A percentile compares a stretch with the other conserved stretches of the same genome.
phyloP scores from a whole-genome alignment of 148 eudicot species.

The Polygonum maritimum region DNA sequence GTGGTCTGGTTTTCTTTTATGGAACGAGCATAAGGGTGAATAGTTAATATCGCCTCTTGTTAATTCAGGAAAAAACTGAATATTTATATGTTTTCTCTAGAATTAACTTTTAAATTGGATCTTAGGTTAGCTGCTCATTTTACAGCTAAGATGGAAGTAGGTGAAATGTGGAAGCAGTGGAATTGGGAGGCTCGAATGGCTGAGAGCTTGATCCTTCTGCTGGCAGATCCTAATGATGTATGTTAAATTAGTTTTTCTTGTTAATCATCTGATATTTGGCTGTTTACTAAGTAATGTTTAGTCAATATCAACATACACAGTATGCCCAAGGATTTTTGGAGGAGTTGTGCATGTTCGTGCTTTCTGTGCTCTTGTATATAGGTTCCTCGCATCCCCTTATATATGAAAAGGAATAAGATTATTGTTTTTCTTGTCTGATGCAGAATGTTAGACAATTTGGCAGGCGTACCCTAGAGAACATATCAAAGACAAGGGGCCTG shows the following conservation, averaged over 20 bases:
- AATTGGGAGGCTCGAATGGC: conserved; percentile 91
- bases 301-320: background rate
- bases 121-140: conserved; percentile 71
- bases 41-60: background rate
- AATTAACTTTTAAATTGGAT: conserved; percentile 9
- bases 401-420: background rate
- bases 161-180: conserved; percentile 68
- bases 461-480: conserved; percentile 72
- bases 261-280: background rate
- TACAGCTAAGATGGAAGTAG: conserved; percentile 58
- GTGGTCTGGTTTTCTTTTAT: background rate
- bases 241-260: conserved; percentile 9
- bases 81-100: background rate
- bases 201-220: conserved; percentile 79
- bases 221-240: conserved; percentile 96
- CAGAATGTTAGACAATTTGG: conserved; percentile 86
- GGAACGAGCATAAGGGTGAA: background rate
- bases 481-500: conserved; percentile 69
- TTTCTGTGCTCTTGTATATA: background rate
- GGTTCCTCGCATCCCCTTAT: background rate
- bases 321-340: background rate
- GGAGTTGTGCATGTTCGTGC: background rate
- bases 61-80: background rate
- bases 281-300: background rate
- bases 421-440: conserved; percentile 24